These are phyloP conservation scores for Emmonsiellopsis sp. DNA, from an alignment of 2,329 filamentous ascomycete species.

Conservation along the genomic window DNA sequence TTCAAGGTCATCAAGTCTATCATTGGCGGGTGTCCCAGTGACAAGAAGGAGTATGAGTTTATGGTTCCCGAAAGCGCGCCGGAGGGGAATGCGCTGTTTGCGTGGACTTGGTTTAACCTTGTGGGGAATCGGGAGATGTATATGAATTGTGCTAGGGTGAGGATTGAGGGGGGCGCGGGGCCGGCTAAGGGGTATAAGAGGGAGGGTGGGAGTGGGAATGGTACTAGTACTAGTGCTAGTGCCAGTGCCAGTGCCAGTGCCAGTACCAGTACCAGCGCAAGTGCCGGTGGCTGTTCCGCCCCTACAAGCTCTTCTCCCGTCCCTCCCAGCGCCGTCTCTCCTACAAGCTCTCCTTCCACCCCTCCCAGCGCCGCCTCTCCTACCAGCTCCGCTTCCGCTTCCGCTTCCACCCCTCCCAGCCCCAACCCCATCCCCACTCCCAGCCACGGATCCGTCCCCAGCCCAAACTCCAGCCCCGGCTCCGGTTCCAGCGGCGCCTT, in stretches of 20 bases:
- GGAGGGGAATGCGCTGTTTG: conserved; percentile 53
- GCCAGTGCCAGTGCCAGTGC: too few species aligned
- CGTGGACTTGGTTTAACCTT: conserved; percentile 72
- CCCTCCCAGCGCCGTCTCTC: too few species aligned
- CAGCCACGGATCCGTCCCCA: too few species aligned
- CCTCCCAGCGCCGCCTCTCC: too few species aligned
- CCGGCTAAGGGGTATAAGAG: neutral
- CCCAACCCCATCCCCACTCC: too few species aligned
- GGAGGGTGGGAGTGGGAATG: neutral
- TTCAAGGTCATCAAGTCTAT: conserved; percentile 62
- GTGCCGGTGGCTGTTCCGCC: too few species aligned
- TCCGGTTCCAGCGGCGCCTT: neutral
- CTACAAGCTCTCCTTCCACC: too few species aligned
- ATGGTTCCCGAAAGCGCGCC: conserved; percentile 56
- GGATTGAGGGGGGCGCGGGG: conserved; percentile 37
- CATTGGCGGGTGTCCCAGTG: conserved; percentile 47
- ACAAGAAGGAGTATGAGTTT: conserved; percentile 51
- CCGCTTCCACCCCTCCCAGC: neutral
- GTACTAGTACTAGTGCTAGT: too few species aligned
- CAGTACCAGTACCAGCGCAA: too few species aligned
- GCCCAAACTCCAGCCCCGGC: too few species aligned
- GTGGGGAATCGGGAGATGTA: conserved; percentile 45
- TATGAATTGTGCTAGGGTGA: conserved; percentile 72
- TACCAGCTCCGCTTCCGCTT: neutral
- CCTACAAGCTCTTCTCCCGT: too few species aligned